Percentiles rank a stretch among this genome's conserved stretches.
Conservation (phyloP, 2,329 filamentous ascomycete genomes). For the Trichophaea hybrida region DNA sequence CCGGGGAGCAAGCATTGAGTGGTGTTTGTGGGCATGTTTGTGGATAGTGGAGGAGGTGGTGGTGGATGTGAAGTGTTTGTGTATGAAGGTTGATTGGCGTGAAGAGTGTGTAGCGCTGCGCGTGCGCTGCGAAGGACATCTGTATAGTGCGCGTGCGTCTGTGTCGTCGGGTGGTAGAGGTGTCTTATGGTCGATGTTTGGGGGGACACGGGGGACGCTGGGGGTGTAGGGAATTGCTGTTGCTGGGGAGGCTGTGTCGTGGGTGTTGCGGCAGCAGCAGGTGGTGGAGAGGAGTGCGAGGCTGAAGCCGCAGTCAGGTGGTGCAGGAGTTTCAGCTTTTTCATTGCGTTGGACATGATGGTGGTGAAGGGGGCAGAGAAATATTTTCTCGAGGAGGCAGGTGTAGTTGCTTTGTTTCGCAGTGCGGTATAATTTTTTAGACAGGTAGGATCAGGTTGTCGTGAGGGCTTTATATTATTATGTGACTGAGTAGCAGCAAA, state of each 20-base stretch:
- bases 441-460: too few relatives aligned
- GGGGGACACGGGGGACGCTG: constrained; percentile 5
- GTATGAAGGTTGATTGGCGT: not conserved
- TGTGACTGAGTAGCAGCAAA: too few relatives aligned
- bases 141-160: constrained; percentile 1
- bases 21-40: constrained; percentile 5
- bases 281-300: constrained; percentile 8
- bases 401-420: too few relatives aligned
- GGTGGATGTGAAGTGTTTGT: constrained; percentile 10
- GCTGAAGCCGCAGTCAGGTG: constrained; percentile 21
- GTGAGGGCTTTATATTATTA: too few relatives aligned
- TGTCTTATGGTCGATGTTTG: not conserved
- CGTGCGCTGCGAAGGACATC: not conserved
- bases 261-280: constrained; percentile 10
- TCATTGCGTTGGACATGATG: constrained; percentile 23
- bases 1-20: constrained; percentile 24
- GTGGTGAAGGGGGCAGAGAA: not conserved
- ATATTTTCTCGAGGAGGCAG: too few relatives aligned
- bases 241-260: constrained; percentile 3
- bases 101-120: constrained; percentile 2
- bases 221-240: constrained; percentile 5
- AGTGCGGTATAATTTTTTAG: too few relatives aligned
- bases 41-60: constrained; percentile 9
- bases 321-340: constrained; percentile 24
- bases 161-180: not conserved